These are phyloP conservation scores for Dactylorhiza incarnata DNA, from an alignment of 106 monocot genomes.

Conservation along the genomic window DNA sequence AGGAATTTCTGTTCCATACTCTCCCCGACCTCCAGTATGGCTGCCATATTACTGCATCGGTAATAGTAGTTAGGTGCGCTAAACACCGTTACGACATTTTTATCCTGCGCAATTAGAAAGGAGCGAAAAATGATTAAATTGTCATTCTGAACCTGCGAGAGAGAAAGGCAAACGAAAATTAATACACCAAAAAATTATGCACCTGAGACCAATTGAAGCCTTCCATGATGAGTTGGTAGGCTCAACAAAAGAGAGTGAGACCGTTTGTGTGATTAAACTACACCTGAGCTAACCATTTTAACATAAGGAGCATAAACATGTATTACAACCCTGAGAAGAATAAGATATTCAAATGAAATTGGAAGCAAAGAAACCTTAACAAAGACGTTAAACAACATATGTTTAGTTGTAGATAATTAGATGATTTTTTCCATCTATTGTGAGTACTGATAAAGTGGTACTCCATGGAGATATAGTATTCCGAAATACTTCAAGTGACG, in stretches of 20 bases:
- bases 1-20: conserved; percentile 53
- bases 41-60: conserved; percentile 57
- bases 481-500: not conserved
- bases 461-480: not conserved
- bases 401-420: not conserved
- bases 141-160: too few species aligned
- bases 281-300: conserved; percentile 97
- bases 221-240: conserved; percentile 80
- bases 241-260: conserved; percentile 48
- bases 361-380: not conserved
- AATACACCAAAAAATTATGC: conserved; percentile 1
- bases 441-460: not conserved
- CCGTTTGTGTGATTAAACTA: conserved; percentile 78
- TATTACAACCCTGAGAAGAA: conserved; percentile 57
- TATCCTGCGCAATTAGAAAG: conserved; percentile 33
- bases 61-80: conserved; percentile 52
- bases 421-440: not conserved
- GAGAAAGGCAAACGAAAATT: too few species aligned
- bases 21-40: conserved; percentile 45
- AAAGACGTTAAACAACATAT: not conserved
- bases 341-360: not conserved
- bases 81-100: conserved; percentile 47
- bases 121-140: not conserved
- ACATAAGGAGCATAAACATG: conserved; percentile 81
- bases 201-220: conserved; percentile 82